Percentiles rank a stretch among this genome's conserved stretches.
phyloP scores from a whole-genome alignment of 169 alveolate species.

The Babesia microti region DNA sequence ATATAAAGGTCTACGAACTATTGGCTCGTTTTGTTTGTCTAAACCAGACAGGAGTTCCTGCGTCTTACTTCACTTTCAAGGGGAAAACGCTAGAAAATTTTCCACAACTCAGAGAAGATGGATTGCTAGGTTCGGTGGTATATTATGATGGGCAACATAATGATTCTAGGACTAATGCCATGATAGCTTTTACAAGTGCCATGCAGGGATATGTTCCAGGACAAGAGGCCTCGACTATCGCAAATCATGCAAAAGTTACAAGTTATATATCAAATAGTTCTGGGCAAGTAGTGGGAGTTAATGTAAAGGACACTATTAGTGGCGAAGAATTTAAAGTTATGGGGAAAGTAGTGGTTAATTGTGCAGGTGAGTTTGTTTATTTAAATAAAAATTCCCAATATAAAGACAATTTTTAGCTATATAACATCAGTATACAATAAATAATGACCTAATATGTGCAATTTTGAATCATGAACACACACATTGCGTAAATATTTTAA shows the following conservation, averaged over 20 bases:
- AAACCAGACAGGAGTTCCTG: constrained; percentile 67
- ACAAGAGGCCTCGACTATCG: constrained; percentile 72
- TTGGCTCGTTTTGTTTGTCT: constrained; percentile 69
- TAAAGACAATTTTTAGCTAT: too few relatives aligned
- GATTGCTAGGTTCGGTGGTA: constrained; percentile 65
- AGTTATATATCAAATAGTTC: constrained; percentile 56
- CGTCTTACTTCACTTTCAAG: constrained; percentile 49
- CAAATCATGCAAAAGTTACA: constrained; percentile 72
- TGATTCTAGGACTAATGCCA: constrained; percentile 77
- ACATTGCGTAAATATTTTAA: too few relatives aligned
- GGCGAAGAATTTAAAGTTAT: constrained; percentile 66
- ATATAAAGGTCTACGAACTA: constrained; percentile 71
- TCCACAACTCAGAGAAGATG: constrained; percentile 53
- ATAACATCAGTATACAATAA: too few relatives aligned
- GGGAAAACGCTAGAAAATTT: constrained; percentile 47
- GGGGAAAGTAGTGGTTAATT: constrained; percentile 77
- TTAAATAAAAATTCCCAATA: too few relatives aligned
- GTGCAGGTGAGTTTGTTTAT: constrained; percentile 77
- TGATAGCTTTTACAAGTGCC: constrained; percentile 73
- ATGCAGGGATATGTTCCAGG: constrained; percentile 70
- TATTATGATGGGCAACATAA: constrained; percentile 84
- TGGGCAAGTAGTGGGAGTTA: constrained; percentile 72
- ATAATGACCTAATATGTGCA: too few relatives aligned
- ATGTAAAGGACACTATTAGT: constrained; percentile 60
- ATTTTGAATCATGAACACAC: too few relatives aligned